phyloP scores from a whole-genome alignment of 2,329 filamentous ascomycete genomes.

The Cordyceps farinosa region DNA sequence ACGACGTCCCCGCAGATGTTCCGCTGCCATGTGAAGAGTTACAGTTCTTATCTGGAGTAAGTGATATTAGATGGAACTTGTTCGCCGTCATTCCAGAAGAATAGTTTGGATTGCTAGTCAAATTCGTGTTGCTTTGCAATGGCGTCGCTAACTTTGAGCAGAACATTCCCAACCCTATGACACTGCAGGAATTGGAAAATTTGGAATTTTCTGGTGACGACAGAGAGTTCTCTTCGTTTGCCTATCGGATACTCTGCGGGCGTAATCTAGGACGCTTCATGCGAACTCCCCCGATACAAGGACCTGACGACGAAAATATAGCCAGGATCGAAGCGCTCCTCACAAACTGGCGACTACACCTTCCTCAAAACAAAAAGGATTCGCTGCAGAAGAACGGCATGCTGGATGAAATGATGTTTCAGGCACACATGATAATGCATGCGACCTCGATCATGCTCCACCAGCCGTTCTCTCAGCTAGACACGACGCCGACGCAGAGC shows the following conservation, averaged over 20 bases:
- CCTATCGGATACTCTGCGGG: conserved; percentile 78
- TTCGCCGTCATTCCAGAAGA: not conserved
- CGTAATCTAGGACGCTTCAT: conserved; percentile 77
- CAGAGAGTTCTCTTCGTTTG: conserved; percentile 74
- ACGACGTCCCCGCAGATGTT: conserved; percentile 64
- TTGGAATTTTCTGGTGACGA: conserved; percentile 68
- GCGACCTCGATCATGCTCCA: conserved; percentile 71
- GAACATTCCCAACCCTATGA: conserved; percentile 57
- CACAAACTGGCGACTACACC: conserved; percentile 74
- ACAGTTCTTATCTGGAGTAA: conserved; percentile 61
- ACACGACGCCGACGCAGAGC: conserved; percentile 53
- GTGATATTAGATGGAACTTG: conserved; percentile 24
- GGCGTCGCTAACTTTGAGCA: conserved; percentile 26
- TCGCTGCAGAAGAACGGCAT: conserved; percentile 66
- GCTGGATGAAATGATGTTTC: conserved; percentile 87
- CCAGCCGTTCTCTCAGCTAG: conserved; percentile 73
- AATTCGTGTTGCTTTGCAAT: not conserved
- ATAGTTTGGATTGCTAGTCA: not conserved
- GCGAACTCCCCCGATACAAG: conserved; percentile 48
- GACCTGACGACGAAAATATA: conserved; percentile 52
- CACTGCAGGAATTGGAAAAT: conserved; percentile 73
- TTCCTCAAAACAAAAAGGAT: conserved; percentile 69
- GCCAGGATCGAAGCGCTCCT: conserved; percentile 50
- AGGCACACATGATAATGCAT: conserved; percentile 75
- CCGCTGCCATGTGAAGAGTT: conserved; percentile 77